Percentiles rank a stretch among this genome's conserved stretches.
phyloP scores from a whole-genome alignment of 2,329 filamentous ascomycete species.

The Whalleya microplaca region DNA sequence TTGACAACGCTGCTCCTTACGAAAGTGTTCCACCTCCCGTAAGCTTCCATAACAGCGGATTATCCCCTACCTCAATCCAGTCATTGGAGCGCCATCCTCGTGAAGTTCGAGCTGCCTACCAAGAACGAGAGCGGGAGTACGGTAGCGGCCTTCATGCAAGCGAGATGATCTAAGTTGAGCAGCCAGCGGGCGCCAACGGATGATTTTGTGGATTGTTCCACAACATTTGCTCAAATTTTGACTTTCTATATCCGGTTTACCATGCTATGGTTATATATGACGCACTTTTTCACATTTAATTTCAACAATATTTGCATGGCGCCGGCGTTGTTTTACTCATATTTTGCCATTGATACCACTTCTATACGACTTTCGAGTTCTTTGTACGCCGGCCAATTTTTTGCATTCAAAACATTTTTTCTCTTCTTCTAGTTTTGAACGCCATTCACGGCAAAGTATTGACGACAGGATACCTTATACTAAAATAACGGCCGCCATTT shows the following conservation, averaged over 20 bases:
- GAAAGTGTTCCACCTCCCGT: conserved; percentile 42
- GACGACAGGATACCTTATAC: conserved; percentile 22
- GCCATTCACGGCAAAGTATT: no score
- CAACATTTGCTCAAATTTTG: background rate
- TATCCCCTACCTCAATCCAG: conserved; percentile 38
- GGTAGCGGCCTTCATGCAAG: conserved; percentile 57
- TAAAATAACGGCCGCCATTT: background rate
- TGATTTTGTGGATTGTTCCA: no score
- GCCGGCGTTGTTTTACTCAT: conserved; percentile 31
- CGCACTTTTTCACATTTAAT: conserved; percentile 18
- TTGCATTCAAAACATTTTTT: conserved; percentile 3
- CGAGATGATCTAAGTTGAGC: conserved; percentile 55
- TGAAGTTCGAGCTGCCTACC: conserved; percentile 43
- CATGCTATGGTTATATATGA: conserved; percentile 26
- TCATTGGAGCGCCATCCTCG: conserved; percentile 39
- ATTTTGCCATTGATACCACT: conserved; percentile 32
- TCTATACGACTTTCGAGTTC: conserved; percentile 12
- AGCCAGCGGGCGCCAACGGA: no score
- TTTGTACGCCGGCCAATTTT: conserved; percentile 13
- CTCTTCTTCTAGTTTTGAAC: background rate
- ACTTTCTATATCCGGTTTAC: conserved; percentile 8
- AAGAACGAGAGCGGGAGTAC: conserved; percentile 44
- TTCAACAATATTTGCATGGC: conserved; percentile 43
- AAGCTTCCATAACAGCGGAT: conserved; percentile 34
- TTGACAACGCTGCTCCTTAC: conserved; percentile 41